These are phyloP conservation scores for Globomyces pollinis-pini DNA, from an alignment of 192 early-diverging fungal genomes.

Conservation along the genomic window DNA sequence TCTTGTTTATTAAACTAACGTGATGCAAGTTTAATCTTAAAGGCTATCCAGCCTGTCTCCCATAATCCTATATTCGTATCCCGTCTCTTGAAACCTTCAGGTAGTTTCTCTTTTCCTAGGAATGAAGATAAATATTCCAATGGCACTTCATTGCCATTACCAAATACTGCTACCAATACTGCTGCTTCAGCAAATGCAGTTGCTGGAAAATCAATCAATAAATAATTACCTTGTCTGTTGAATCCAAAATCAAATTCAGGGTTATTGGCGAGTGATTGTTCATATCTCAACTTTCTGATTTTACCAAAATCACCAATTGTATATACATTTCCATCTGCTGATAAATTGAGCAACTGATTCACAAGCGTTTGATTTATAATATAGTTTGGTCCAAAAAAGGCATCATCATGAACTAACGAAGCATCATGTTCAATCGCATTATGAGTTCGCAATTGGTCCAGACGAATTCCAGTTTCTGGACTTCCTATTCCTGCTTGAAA, in stretches of 20 bases:
- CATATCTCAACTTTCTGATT: conserved; percentile 14
- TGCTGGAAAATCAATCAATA: too few relatives aligned
- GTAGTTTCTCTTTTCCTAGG: conserved; percentile 9
- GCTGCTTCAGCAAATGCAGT: conserved; percentile 1
- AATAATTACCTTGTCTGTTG: too few relatives aligned
- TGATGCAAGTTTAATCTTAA: too few relatives aligned
- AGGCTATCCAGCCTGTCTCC: too few relatives aligned
- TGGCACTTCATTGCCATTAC: neutral
- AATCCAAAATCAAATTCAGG: conserved; percentile 12
- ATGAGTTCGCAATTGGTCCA: neutral
- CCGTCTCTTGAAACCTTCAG: conserved; percentile 4
- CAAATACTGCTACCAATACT: conserved; percentile 6
- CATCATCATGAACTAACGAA: conserved; percentile 21
- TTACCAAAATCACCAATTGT: conserved; percentile 12
- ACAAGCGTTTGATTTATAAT: conserved; percentile 9
- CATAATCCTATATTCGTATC: too few relatives aligned
- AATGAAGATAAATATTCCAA: conserved; percentile 1
- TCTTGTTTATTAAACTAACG: too few relatives aligned
- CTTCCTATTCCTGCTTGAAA: too few relatives aligned
- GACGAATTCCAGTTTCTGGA: too few relatives aligned
- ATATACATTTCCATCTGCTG: conserved; percentile 10
- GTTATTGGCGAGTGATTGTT: conserved; percentile 17
- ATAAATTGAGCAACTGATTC: neutral
- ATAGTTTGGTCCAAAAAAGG: conserved; percentile 15
- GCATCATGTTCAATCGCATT: conserved; percentile 29